phyloP scores from a whole-genome alignment of 108 stramenopile species.

The Cyclostephanos tholiformis region DNA sequence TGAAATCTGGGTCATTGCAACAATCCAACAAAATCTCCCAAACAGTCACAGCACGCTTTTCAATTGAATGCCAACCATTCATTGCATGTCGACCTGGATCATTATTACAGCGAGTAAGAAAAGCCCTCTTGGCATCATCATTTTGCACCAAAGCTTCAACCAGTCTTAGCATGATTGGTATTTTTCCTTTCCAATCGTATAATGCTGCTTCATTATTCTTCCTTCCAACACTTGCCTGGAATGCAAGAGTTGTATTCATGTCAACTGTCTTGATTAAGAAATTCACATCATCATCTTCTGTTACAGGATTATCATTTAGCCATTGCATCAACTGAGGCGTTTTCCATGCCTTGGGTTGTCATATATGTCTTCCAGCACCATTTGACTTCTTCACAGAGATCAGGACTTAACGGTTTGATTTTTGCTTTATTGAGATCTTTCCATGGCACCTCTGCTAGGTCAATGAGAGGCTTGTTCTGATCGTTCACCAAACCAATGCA shows the following conservation, averaged over 20 bases:
- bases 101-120: neutral
- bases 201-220: neutral
- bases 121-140: neutral
- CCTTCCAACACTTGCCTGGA: neutral
- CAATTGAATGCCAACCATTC: neutral
- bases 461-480: neutral
- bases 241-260: too few relatives aligned
- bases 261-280: neutral
- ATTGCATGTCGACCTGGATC: neutral
- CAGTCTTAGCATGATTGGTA: neutral
- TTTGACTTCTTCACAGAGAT: neutral
- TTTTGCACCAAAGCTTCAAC: neutral
- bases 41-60: neutral
- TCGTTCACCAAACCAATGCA: conserved; percentile 1
- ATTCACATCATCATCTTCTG: neutral
- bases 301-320: neutral
- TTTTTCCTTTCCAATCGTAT: neutral
- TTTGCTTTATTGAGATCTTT: neutral
- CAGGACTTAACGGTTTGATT: neutral
- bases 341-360: neutral
- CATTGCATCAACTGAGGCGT: neutral
- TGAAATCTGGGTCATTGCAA: neutral
- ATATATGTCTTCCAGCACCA: neutral
- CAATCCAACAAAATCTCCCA: neutral
- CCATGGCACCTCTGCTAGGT: neutral